A percentile compares a stretch with the other conserved stretches of the same genome.
phyloP scores from a whole-genome alignment of 805 yeast species.

The Ogataea neopini region DNA sequence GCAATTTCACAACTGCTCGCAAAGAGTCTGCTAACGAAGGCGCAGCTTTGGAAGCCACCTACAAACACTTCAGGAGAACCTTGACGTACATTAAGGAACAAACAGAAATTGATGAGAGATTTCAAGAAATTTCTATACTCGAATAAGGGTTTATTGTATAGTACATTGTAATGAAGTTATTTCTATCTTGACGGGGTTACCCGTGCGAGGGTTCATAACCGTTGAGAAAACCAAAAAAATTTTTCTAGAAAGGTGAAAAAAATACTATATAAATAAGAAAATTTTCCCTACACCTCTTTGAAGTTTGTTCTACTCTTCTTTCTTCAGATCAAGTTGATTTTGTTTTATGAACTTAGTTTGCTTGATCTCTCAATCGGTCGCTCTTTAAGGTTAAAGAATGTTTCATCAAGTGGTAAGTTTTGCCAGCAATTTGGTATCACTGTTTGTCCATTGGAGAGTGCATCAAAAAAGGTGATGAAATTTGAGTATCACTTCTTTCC shows the following conservation, averaged over 20 bases:
- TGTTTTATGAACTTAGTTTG: not conserved
- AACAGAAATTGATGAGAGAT: conserved; percentile 67
- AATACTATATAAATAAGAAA: conserved; percentile 6
- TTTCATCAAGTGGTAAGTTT: conserved; percentile 18
- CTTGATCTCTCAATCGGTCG: not conserved
- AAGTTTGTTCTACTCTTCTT: not conserved
- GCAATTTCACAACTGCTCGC: conserved; percentile 49
- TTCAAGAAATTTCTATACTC: conserved; percentile 45
- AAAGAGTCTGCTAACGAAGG: conserved; percentile 20
- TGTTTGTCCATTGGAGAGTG: conserved; percentile 5
- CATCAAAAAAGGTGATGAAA: conserved; percentile 31
- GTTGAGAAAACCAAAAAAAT: not conserved
- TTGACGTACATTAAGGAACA: conserved; percentile 69
- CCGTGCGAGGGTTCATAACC: conserved; percentile 8
- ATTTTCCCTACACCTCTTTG: conserved; percentile 4
- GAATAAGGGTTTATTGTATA: not conserved
- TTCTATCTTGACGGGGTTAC: conserved; percentile 2
- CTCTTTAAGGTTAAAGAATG: conserved; percentile 10
- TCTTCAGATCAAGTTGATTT: not conserved
- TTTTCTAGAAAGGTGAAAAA: not conserved
- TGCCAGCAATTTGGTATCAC: conserved; percentile 8
- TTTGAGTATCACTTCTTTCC: conserved; percentile 75
- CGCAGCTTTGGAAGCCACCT: conserved; percentile 37
- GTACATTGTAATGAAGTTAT: not conserved
- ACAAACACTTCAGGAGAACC: conserved; percentile 68